A percentile compares a stretch with the other conserved stretches of the same genome.
Evolutionary conservation across 2,329 filamentous ascomycete species (phyloP).

Genomic region (Fusarium graminum): DNA sequence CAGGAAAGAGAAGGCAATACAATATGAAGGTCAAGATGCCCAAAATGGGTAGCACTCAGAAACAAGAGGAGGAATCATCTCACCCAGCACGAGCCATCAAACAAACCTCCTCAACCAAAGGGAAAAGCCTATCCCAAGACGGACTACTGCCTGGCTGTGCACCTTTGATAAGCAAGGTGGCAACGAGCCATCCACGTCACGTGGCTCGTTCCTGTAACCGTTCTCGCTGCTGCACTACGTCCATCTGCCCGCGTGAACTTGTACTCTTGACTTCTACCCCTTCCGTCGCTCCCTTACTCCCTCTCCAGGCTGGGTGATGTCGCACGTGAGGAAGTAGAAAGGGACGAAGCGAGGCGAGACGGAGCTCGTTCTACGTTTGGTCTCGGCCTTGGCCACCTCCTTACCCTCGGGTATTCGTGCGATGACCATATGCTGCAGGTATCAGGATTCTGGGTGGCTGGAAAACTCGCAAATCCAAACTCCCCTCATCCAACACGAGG

Average conservation of each 20-base stretch:
- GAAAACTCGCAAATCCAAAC: background rate
- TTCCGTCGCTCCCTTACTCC: background rate
- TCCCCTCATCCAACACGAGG: too few species aligned
- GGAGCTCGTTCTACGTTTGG: background rate
- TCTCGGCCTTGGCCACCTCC: background rate
- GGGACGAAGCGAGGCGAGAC: background rate
- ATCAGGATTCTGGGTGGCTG: background rate
- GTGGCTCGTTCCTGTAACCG: background rate
- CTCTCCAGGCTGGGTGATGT: background rate
- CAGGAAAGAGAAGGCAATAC: background rate
- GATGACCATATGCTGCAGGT: background rate
- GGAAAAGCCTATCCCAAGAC: background rate
- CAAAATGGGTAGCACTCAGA: background rate
- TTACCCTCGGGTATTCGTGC: background rate
- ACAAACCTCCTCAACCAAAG: background rate
- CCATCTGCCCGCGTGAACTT: background rate
- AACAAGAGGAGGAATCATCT: background rate
- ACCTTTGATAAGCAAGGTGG: background rate
- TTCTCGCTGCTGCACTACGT: conserved; percentile 1
- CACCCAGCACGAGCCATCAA: background rate
- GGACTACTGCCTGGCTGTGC: background rate
- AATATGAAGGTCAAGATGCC: background rate
- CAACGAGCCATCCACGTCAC: background rate
- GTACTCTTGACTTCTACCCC: background rate
- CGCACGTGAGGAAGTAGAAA: background rate